Conservation (phyloP, 305 asterid genomes). For the Fraxinus dipetala region DNA sequence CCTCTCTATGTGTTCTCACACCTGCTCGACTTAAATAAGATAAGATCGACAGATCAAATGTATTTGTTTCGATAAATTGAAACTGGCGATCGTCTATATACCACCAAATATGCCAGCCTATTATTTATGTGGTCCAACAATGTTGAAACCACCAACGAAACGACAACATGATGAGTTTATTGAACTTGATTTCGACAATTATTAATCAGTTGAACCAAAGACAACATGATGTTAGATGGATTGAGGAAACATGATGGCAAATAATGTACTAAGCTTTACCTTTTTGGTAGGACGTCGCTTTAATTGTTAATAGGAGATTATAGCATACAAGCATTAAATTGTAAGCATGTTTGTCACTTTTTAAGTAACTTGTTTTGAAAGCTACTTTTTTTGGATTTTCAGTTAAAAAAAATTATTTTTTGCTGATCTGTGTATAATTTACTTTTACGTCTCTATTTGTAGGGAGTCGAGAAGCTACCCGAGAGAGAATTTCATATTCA, state of each 20-base stretch:
- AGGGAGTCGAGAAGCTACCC: slow-evolving; percentile 22
- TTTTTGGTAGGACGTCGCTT: not conserved
- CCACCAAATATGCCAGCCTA: not conserved
- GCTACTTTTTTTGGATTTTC: not conserved
- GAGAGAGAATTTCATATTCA: not conserved
- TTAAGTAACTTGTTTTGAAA: not conserved
- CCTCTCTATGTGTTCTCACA: not conserved
- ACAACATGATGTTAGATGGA: not conserved
- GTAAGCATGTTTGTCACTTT: not conserved
- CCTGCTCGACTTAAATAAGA: not conserved
- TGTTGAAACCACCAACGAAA: not conserved
- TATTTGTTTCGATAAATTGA: not conserved
- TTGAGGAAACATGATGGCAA: not conserved
- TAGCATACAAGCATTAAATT: not conserved
- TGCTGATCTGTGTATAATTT: not conserved
- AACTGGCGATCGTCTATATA: not conserved
- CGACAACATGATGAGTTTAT: not conserved
- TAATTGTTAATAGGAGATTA: not conserved
- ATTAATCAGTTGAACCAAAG: not conserved
- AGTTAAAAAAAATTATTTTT: not conserved
- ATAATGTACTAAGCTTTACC: not conserved
- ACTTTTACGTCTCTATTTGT: not conserved
- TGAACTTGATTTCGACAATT: not conserved
- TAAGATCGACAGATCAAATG: not conserved
- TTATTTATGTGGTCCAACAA: not conserved